phyloP scores from a whole-genome alignment of 2,329 filamentous ascomycete genomes.

The Pezicula rhizophila region DNA sequence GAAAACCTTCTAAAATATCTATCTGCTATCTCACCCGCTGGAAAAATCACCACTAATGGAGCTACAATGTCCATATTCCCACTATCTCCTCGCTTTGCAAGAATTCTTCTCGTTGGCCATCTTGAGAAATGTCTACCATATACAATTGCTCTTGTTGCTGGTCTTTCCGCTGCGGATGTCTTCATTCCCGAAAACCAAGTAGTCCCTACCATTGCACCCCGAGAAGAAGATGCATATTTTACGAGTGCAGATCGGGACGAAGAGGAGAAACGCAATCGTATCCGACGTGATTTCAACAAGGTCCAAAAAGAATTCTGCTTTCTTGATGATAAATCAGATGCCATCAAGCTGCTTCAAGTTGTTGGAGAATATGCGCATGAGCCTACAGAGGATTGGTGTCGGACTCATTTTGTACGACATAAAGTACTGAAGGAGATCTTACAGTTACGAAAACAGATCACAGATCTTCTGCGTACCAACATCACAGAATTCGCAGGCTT shows the following conservation, averaged over 20 bases:
- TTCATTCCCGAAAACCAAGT: conserved; percentile 79
- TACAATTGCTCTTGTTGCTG: conserved; percentile 82
- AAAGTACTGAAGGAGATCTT: conserved; percentile 84
- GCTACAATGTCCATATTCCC: conserved; percentile 83
- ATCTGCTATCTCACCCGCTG: conserved; percentile 66
- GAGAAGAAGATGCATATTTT: conserved; percentile 45
- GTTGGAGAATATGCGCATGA: conserved; percentile 82
- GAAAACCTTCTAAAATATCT: conserved; percentile 84
- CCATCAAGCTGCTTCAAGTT: conserved; percentile 82
- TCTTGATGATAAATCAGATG: conserved; percentile 78
- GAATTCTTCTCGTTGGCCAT: conserved; percentile 85
- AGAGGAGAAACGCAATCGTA: conserved; percentile 62
- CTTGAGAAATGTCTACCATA: conserved; percentile 77
- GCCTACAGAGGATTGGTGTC: conserved; percentile 67
- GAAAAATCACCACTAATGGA: conserved; percentile 76
- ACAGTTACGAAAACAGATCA: conserved; percentile 78
- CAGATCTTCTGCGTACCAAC: conserved; percentile 70
- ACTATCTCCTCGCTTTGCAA: conserved; percentile 81
- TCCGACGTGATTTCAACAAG: conserved; percentile 56
- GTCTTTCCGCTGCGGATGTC: conserved; percentile 79
- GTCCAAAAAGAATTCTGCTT: conserved; percentile 75
- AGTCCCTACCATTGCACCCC: conserved; percentile 49
- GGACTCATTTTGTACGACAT: conserved; percentile 74
- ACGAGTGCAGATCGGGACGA: conserved; percentile 65
- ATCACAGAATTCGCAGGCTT: conserved; percentile 59